phyloP scores from a whole-genome alignment of 2,329 filamentous ascomycete species.

The Penicillium italicum region DNA sequence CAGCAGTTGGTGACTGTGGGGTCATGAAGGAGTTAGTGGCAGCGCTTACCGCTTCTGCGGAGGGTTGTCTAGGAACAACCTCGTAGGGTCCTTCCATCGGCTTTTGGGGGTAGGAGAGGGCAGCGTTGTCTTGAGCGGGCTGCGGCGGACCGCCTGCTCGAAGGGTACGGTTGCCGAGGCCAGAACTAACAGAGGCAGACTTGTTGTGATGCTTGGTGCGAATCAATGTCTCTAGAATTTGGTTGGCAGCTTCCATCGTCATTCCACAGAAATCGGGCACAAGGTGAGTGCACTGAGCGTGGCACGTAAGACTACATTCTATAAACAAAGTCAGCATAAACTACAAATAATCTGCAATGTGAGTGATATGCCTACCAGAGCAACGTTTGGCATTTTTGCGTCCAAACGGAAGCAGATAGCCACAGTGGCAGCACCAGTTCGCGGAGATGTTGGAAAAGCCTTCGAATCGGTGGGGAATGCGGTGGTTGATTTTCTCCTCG shows the following conservation, averaged over 20 bases:
- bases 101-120: constrained; percentile 36
- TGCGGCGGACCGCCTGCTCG: constrained; percentile 52
- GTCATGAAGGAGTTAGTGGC: constrained; percentile 41
- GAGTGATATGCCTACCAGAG: constrained; percentile 55
- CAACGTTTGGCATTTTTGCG: constrained; percentile 95
- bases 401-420: constrained; percentile 90
- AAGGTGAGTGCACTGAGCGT: constrained; percentile 86
- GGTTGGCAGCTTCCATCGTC: constrained; percentile 95
- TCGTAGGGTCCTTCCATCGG: constrained; percentile 38
- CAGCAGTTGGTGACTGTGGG: constrained; percentile 45
- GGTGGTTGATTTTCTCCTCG: constrained; percentile 99
- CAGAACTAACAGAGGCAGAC: constrained; percentile 48
- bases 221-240: constrained; percentile 83
- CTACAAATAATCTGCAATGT: neutral
- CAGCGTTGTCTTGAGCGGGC: constrained; percentile 36
- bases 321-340: constrained; percentile 16
- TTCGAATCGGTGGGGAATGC: constrained; percentile 95
- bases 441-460: constrained; percentile 96
- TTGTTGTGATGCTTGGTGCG: constrained; percentile 71
- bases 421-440: constrained; percentile 99
- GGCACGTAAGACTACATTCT: constrained; percentile 90
- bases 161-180: constrained; percentile 64
- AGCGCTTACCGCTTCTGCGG: constrained; percentile 43
- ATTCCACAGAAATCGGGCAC: constrained; percentile 99
- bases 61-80: constrained; percentile 35